Base-by-base conservation (phyloP, 1,139 yeast genomes). In the Yamadazyma triangularis region DNA sequence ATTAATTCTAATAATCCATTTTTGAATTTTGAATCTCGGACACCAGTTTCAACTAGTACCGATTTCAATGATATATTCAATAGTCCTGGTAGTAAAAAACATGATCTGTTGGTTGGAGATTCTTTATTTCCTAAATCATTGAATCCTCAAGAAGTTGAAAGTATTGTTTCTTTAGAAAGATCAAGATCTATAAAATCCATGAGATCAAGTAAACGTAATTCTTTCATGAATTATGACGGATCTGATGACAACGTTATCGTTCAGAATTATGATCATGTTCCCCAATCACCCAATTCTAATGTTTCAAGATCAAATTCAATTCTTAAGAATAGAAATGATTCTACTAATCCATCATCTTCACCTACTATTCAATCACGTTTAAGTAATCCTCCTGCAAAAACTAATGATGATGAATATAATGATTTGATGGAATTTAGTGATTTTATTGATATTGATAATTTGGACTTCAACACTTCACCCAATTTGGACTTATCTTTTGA, bases 131-230 rank as follows among this genome's bases (percentile, higher is more conserved):
- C 93, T 0, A 82, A 79, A 47, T 72, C 77, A 3, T 60, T 83
- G 27, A 79, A 70, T 39, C 64, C 73, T 0, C 77, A 71, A 33
- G 94, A 83, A 50, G 85, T 83, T 11, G 86, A 80, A 43, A 77
- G 84, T 29, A 83, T 83, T 38, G 80, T 80, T 1, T 74, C 86
- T 4, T 50, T 83, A 28, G 94, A 83, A 51, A 67, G 89, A 40
- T 73, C 82, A 12, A 62, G 86, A 40, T 79, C 88, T 2, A 60
- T 75, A 56, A 64, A 59, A 40, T 75, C 81, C 1, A 55, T 69
- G 8, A 62, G 45, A 44, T 58, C 60, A 28, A 58, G 47, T 45
- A 65, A 68, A 45, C 47, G 75, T 25, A 57, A 60, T 34, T 70
- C 76, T 25, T 62, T 62, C 39, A 55, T 64, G 4, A 70, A 69